Conservation (phyloP, 331 rosid species). For the Prunus yedoensis region DNA sequence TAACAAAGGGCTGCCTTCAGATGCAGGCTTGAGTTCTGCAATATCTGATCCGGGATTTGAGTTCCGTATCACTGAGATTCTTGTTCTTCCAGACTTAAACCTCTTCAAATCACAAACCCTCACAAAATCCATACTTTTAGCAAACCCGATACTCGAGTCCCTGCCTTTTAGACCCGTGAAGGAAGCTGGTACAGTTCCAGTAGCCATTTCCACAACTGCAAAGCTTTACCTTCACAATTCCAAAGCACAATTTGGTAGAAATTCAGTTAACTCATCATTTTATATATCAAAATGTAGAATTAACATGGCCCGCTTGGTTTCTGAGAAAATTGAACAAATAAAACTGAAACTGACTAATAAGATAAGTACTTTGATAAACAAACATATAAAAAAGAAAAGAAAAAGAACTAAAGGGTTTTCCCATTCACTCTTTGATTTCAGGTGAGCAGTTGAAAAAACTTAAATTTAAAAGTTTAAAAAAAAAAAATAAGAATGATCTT, state of each 20-base stretch:
- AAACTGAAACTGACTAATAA: neutral
- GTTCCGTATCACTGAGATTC: conserved; percentile 62
- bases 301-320: conserved; percentile 8
- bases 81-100: conserved; percentile 47
- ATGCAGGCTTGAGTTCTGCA: conserved; percentile 81
- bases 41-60: conserved; percentile 71
- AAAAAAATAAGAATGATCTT: neutral
- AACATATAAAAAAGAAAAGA: neutral
- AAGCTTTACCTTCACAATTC: conserved; percentile 34
- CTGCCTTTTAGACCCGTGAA: conserved; percentile 55
- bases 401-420: neutral
- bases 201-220: conserved; percentile 54
- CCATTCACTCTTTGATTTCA: neutral
- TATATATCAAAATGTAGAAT: conserved; percentile 3
- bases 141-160: conserved; percentile 69
- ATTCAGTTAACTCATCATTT: conserved; percentile 16
- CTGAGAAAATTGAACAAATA: neutral
- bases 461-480: neutral
- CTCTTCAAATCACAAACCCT: conserved; percentile 67
- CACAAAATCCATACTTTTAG: conserved; percentile 65
- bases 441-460: neutral
- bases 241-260: conserved; percentile 27
- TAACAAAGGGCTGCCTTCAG: conserved; percentile 80
- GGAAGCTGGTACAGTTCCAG: conserved; percentile 76
- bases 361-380: neutral